These are phyloP conservation scores for Pleurotus eryngii DNA, from an alignment of 768 basidiomycete genomes.

Conservation along the genomic window DNA sequence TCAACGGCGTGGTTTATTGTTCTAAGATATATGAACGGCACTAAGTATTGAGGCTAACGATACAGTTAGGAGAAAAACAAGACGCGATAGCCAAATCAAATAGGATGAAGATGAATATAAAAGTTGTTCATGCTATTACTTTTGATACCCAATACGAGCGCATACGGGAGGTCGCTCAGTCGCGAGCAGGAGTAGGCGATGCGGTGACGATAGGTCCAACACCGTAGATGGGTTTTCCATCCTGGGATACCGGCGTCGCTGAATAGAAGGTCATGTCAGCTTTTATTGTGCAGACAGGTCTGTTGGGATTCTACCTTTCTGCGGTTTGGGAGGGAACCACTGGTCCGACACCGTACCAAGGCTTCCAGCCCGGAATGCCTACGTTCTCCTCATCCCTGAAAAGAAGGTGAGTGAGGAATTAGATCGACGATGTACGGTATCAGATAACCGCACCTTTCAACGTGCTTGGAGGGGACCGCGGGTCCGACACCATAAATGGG, in stretches of 20 bases:
- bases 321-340: neutral
- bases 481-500: neutral
- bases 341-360: neutral
- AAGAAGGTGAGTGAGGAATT: neutral
- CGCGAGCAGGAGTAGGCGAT: no score
- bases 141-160: no score
- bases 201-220: neutral
- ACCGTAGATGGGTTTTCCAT: neutral
- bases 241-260: neutral
- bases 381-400: neutral
- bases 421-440: neutral
- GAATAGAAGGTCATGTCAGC: no score
- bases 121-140: no score
- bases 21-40: no score
- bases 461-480: neutral
- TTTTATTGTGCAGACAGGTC: no score
- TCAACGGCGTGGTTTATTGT: no score
- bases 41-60: no score
- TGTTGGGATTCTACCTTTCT: neutral
- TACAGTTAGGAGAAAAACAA: no score
- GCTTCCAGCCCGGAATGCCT: neutral
- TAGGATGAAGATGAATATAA: no score
- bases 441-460: neutral
- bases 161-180: no score
- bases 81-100: no score